These are phyloP conservation scores for Rubroshorea leprosula DNA, from an alignment of 345 rosid species.

Conservation along the genomic window DNA sequence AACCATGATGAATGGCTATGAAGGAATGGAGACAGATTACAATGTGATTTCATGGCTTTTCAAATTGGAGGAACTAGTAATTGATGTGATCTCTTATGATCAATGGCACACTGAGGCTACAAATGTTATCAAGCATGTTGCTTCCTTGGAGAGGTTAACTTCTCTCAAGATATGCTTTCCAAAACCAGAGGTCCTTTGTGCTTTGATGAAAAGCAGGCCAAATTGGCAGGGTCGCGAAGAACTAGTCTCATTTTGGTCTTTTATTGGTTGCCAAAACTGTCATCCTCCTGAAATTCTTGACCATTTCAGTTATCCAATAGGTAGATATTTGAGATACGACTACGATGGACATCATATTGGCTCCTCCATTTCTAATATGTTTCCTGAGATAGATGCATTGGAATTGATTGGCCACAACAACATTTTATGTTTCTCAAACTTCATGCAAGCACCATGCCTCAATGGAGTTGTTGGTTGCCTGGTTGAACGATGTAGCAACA, in stretches of 20 bases:
- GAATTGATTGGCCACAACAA: conserved; percentile 6
- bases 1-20: not conserved
- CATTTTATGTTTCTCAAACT: not conserved
- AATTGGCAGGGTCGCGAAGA: conserved; percentile 10
- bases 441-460: not conserved
- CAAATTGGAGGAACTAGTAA: conserved; percentile 25
- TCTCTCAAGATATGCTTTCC: conserved; percentile 23
- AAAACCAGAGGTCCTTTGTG: conserved; percentile 1
- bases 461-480: not conserved
- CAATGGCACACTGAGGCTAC: conserved; percentile 17
- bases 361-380: not conserved
- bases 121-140: conserved; percentile 15
- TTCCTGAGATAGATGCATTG: conserved; percentile 12
- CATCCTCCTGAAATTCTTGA: conserved; percentile 17
- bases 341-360: conserved; percentile 3
- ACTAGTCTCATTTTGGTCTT: conserved; percentile 13
- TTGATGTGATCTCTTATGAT: conserved; percentile 21
- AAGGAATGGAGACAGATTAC: not conserved
- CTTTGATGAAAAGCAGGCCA: conserved; percentile 1
- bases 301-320: conserved; percentile 16
- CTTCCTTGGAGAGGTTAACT: conserved; percentile 19
- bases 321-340: conserved; percentile 22
- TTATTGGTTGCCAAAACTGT: conserved; percentile 17
- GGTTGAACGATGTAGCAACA: not conserved
- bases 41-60: conserved; percentile 24